Evolutionary conservation across 352 stramenopile species (phyloP).

Genomic region (Phytopythium delawarense): DNA sequence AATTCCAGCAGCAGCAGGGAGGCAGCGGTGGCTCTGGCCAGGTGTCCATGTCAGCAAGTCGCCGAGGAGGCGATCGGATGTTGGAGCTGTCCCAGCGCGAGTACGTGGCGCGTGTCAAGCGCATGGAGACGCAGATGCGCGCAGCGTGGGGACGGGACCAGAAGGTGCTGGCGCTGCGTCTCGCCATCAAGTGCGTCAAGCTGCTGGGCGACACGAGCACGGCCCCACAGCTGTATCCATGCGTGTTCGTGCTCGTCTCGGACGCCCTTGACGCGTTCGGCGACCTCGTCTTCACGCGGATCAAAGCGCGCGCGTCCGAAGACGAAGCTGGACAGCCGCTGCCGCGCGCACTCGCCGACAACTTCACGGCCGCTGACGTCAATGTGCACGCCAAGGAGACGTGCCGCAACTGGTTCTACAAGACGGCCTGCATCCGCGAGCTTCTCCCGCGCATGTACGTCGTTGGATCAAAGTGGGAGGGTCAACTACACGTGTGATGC

Average conservation of each 20-base stretch:
- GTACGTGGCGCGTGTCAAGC: conserved; percentile 74
- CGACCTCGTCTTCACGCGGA: conserved; percentile 81
- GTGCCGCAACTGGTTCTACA: conserved; percentile 94
- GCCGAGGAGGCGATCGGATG: conserved; percentile 24
- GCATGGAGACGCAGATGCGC: conserved; percentile 67
- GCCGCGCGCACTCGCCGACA: conserved; percentile 42
- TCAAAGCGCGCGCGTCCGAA: conserved; percentile 57
- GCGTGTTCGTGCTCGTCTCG: conserved; percentile 86
- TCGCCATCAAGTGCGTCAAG: conserved; percentile 91
- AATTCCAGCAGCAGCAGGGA: conserved; percentile 7
- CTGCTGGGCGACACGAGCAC: conserved; percentile 75
- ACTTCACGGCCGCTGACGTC: conserved; percentile 78
- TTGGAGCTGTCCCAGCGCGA: conserved; percentile 83
- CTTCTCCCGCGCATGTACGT: conserved; percentile 88
- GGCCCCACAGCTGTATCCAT: conserved; percentile 83
- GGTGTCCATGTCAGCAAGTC: not conserved
- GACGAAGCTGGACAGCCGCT: conserved; percentile 56
- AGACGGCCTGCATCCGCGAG: conserved; percentile 91
- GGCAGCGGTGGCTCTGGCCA: not conserved
- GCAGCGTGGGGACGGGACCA: conserved; percentile 80
- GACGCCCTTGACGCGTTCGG: conserved; percentile 88
- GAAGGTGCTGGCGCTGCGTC: conserved; percentile 85
- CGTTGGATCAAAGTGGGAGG: not conserved
- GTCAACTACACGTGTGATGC: not conserved
- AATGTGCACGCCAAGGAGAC: conserved; percentile 88